These are phyloP conservation scores for Microcyclosporella mali DNA, from an alignment of 2,329 filamentous ascomycete species.

Conservation along the genomic window DNA sequence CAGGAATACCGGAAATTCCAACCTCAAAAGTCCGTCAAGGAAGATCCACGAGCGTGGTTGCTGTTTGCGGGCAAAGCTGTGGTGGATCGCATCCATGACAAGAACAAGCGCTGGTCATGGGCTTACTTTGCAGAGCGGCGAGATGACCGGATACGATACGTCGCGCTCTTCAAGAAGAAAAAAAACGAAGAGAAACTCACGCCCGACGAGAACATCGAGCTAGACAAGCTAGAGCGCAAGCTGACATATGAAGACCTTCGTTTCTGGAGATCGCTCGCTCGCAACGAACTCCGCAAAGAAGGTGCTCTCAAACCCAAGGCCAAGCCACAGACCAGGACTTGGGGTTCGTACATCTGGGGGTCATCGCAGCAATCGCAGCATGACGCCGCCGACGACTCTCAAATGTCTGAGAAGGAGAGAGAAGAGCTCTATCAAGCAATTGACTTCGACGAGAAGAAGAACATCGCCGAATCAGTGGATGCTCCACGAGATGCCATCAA, in stretches of 20 bases:
- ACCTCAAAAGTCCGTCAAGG: constrained; percentile 76
- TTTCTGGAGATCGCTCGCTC: constrained; percentile 91
- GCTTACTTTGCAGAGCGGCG: constrained; percentile 87
- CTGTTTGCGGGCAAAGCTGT: constrained; percentile 86
- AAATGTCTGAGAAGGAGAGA: constrained; percentile 91
- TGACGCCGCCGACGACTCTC: constrained; percentile 66
- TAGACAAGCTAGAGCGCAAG: constrained; percentile 77
- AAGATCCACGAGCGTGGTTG: constrained; percentile 89
- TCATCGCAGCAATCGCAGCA: constrained; percentile 43
- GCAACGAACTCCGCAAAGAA: constrained; percentile 92
- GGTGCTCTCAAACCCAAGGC: constrained; percentile 69
- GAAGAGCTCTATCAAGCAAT: constrained; percentile 97
- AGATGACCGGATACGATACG: constrained; percentile 83
- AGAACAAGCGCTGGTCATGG: constrained; percentile 92
- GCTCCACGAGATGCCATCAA: constrained; percentile 87
- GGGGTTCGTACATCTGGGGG: constrained; percentile 90
- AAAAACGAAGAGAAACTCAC: constrained; percentile 63
- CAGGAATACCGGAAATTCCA: constrained; percentile 94
- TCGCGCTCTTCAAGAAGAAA: constrained; percentile 92
- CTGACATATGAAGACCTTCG: constrained; percentile 89
- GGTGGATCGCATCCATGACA: constrained; percentile 87
- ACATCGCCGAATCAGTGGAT: constrained; percentile 79
- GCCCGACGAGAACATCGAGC: constrained; percentile 62
- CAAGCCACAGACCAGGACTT: constrained; percentile 67
- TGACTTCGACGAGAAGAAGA: constrained; percentile 95